Conservation (phyloP, 2,329 filamentous ascomycete genomes). For the Exophiala alcalophila region DNA sequence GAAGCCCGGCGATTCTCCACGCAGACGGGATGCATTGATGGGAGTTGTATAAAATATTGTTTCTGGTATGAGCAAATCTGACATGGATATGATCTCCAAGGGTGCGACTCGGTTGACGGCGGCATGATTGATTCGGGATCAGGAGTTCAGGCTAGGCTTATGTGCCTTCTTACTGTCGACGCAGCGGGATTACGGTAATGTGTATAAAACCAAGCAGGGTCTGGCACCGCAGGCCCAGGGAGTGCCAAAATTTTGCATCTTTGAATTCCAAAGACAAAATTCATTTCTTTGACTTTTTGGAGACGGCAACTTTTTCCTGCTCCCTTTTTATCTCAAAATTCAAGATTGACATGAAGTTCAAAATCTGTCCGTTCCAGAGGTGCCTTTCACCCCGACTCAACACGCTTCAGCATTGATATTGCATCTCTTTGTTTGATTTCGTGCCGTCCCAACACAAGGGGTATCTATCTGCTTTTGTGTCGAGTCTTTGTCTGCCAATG, state of each 20-base stretch:
- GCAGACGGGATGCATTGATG: conserved; percentile 28
- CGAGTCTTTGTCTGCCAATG: no score
- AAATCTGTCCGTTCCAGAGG: no score
- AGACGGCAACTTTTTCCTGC: no score
- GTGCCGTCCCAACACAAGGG: no score
- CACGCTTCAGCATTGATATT: no score
- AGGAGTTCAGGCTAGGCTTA: conserved; percentile 14
- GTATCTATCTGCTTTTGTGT: no score
- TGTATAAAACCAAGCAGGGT: conserved; percentile 18
- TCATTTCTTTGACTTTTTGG: no score
- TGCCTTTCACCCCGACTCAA: no score
- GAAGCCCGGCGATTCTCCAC: conserved; percentile 30
- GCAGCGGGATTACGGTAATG: conserved; percentile 14
- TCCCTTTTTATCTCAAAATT: background rate
- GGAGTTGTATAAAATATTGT: conserved; percentile 7
- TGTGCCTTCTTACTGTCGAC: conserved; percentile 11
- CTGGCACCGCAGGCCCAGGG: conserved; percentile 7
- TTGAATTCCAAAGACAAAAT: background rate
- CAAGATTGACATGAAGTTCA: no score
- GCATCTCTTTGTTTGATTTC: no score
- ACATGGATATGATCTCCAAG: no score
- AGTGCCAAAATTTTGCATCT: conserved; percentile 1
- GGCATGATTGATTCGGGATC: background rate
- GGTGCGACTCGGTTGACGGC: no score
- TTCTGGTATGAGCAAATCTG: background rate